Base-by-base conservation (phyloP, 2,329 filamentous ascomycete species). In the Exophiala mesophila region DNA sequence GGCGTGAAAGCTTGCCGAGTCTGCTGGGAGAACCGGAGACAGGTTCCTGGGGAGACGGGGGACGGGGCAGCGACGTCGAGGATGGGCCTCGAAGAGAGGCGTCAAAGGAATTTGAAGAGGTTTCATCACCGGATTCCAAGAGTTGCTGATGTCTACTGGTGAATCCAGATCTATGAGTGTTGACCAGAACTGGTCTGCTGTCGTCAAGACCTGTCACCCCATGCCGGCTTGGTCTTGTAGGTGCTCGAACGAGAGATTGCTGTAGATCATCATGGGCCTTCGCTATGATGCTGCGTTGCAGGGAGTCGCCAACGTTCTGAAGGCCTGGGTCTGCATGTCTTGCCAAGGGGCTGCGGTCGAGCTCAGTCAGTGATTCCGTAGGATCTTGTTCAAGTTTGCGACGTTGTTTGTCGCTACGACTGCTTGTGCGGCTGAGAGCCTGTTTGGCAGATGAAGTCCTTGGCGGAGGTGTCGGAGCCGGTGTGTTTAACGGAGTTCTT, bases 191-290 rank as follows among this genome's bases (percentile, higher is more conserved):
- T 21, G 35, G 36, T 30, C 42, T 38, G 12, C 70, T 79, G 7
- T 41, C 67, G 20, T 78, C 73, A 34, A 87, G 68, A 44, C 78
- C 72, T 4, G 77, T 75, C 0, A 80, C 80, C 17, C 82, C 82
- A 55, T 85, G 78, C 60, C 83, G 73, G 55, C 82, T 87, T 1
- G 83, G 83, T 36, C 83, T 70, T 23, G 67, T 61, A 21, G 82
- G 81, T 24, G 73, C 34, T 7, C 13, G 24, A 12, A 30, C 12
- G 15, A 54, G 31, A 2, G 51, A 51, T 23, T 47, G 41, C 31
- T 47, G 49, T 7, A 51, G 38, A 10, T 48, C 35, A 26, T 42
- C 39, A 38, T 54, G 49, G 20, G 72, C 12, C 60, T 20, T 33
- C 24, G 30, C 24, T 19, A 46, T 15, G 3, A 32, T 23, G 17